Conservation (phyloP, 2,329 filamentous ascomycete genomes). For the Clarireedia homoeocarpa region DNA sequence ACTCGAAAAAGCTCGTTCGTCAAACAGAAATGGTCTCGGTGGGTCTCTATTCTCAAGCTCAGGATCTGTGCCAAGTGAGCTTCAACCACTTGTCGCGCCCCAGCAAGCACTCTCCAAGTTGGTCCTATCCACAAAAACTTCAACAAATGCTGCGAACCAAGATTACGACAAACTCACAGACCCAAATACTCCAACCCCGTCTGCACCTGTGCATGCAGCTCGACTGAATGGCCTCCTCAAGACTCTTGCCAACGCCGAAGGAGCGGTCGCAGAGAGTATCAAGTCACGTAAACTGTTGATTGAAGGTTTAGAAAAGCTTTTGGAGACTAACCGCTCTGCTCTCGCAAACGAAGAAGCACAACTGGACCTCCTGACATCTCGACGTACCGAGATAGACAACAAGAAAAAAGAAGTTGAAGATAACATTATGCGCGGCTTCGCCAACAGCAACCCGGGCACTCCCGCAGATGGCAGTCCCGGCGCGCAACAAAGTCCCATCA, state of each 20-base stretch:
- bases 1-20: constrained; percentile 52
- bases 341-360: constrained; percentile 63
- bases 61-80: constrained; percentile 62
- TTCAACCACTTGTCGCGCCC: constrained; percentile 64
- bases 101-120: constrained; percentile 71
- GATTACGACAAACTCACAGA: constrained; percentile 83
- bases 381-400: constrained; percentile 64
- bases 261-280: constrained; percentile 80
- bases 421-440: constrained; percentile 78
- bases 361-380: constrained; percentile 54
- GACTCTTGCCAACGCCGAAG: constrained; percentile 79
- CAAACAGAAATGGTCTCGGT: constrained; percentile 43
- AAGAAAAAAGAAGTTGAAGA: constrained; percentile 88
- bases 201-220: constrained; percentile 85
- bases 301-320: constrained; percentile 70
- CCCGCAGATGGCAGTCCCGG: constrained; percentile 37
- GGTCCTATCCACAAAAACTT: constrained; percentile 56
- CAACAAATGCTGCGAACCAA: constrained; percentile 61
- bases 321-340: constrained; percentile 64
- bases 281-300: constrained; percentile 76
- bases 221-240: constrained; percentile 85
- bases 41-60: constrained; percentile 63
- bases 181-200: constrained; percentile 58
- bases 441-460: constrained; percentile 44
- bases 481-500: constrained; percentile 31